These are phyloP conservation scores for Cyanidium caldarium DNA, from an alignment of 23 red algal genomes.

Conservation along the genomic window DNA sequence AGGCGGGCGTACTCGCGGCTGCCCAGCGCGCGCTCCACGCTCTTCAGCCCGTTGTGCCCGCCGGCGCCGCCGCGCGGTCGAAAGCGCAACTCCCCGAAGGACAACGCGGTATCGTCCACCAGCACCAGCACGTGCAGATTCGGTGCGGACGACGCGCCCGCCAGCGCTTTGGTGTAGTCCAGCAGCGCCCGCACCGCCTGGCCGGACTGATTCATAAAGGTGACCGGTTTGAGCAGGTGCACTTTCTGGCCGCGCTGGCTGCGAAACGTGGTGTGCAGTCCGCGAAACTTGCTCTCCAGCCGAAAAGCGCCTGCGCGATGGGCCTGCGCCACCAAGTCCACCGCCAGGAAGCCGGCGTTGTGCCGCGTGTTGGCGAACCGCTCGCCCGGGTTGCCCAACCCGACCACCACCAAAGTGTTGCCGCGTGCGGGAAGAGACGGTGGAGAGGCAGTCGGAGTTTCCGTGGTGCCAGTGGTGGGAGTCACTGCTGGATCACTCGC, in stretches of 20 bases:
- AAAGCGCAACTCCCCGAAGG: constrained; percentile 43
- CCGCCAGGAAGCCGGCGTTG: constrained; percentile 53
- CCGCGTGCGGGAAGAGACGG: too few species aligned
- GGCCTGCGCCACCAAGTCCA: constrained; percentile 37
- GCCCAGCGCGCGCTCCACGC: constrained; percentile 34
- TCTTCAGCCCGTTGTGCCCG: constrained; percentile 91
- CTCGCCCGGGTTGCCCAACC: constrained; percentile 72
- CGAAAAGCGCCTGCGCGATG: constrained; percentile 26
- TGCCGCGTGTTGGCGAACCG: constrained; percentile 57
- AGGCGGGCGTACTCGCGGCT: constrained; percentile 42
- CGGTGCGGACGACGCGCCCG: too few species aligned
- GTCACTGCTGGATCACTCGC: too few species aligned
- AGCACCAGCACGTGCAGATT: too few species aligned
- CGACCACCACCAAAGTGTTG: constrained; percentile 53
- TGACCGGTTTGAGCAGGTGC: constrained; percentile 60
- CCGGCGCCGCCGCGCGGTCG: constrained; percentile 57
- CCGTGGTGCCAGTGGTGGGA: too few species aligned
- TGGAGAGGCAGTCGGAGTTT: too few species aligned
- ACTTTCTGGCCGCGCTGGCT: constrained; percentile 11
- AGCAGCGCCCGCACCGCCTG: constrained; percentile 36
- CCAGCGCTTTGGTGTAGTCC: constrained; percentile 17
- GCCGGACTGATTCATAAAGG: constrained; percentile 85
- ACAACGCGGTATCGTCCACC: constrained; percentile 55
- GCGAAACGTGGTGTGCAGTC: constrained; percentile 11
- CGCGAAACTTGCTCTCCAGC: constrained; percentile 12